Percentiles rank a stretch among this genome's conserved stretches.
Evolutionary conservation across 2,329 filamentous ascomycete species (phyloP).

Genomic region (Colletotrichum sp.): DNA sequence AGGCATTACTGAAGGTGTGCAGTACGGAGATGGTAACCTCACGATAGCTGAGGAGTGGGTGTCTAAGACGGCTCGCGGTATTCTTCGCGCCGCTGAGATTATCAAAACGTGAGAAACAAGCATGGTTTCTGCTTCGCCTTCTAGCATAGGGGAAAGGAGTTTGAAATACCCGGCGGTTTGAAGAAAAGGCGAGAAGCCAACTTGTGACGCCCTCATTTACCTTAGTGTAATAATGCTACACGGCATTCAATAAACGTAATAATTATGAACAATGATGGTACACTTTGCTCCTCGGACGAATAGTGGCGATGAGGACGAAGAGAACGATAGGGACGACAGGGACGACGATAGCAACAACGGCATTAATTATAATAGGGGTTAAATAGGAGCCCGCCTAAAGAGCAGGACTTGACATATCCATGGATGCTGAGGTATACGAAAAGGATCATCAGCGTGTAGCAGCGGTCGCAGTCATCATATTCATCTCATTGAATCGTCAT

Average conservation of each 20-base stretch:
- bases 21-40: slow-evolving; percentile 51
- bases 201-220: background rate
- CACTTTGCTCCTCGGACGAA: background rate
- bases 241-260: background rate
- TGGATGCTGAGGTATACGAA: accelerated
- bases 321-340: no score
- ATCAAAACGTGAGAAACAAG: slow-evolving; percentile 26
- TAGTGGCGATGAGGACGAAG: background rate
- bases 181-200: background rate
- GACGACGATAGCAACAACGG: no score
- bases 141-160: background rate
- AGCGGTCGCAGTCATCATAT: background rate
- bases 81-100: slow-evolving; percentile 36
- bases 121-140: background rate
- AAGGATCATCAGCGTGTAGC: background rate
- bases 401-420: background rate
- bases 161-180: background rate
- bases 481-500: background rate
- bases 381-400: accelerated
- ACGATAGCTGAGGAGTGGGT: slow-evolving; percentile 37
- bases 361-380: no score
- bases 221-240: background rate
- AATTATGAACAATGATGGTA: accelerated
- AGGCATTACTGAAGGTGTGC: slow-evolving; percentile 70
- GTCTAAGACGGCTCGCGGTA: slow-evolving; percentile 35